Base-by-base conservation (phyloP, 164 flowering plant genomes). In the Buxus sempervirens region DNA sequence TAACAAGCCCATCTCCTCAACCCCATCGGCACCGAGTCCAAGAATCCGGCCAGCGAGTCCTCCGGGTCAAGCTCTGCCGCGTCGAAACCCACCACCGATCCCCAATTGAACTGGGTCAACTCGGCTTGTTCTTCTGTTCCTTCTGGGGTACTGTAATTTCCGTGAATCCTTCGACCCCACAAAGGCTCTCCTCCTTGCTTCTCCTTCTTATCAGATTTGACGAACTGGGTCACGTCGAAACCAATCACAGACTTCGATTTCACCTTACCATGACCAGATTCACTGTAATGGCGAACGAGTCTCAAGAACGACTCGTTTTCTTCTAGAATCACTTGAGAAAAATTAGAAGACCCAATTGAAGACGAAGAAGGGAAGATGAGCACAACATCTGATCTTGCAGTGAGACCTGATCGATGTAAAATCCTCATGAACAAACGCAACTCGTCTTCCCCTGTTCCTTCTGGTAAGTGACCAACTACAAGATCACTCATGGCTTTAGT, bases 1-100 rank as follows among this genome's bases (percentile, higher is more conserved):
- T 94, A 94, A 68, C 96, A 87, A 9, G 90, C 95, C 97, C 98
- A 94, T 58, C 97, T 73, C 24, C 96, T 49, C 36, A 91, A 42
- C 57, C 83, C 77, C 76, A 90, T 82, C 12, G 97, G 90, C 20
- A 83, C 85, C 54, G 74, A 84, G 66, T 88, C 88, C 0, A 84
- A 16, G 60, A 94, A 91, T 55, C 96, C 98, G 27, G 96, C 60
- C 0, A 94, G 78, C 48, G 98, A 74, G 77, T 85, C 79, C 73
- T 88, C 96, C 67, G 97, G 93, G 82, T 90, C 96, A 20, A 94
- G 81, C 75, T 91, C 98, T 0, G 74, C 60, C 49, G 81, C 75
- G 7, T 85, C 93, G 42, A 94, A 94, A 18, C 96, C 86, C 70
- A 91, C 86, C 14, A 94, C 81, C 63, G 98, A 94, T 5, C 98